These are phyloP conservation scores for Boletus sp. DNA, from an alignment of 768 basidiomycete species.

Conservation along the genomic window DNA sequence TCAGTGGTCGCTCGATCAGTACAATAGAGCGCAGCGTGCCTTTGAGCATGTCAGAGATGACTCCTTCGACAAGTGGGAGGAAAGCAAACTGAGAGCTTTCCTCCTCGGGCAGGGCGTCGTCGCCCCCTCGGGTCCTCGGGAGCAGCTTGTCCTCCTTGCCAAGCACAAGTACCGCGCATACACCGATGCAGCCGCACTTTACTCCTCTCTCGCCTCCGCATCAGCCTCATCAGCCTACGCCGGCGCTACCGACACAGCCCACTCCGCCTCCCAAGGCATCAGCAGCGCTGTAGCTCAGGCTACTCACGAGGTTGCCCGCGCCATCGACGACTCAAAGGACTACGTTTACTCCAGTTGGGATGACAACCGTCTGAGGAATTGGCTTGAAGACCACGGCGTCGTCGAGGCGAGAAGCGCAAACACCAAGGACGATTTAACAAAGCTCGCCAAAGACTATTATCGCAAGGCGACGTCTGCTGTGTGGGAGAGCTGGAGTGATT, in stretches of 20 bases:
- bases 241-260: constrained; percentile 35
- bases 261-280: constrained; percentile 40
- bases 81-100: constrained; percentile 76
- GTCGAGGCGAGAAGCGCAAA: constrained; percentile 54
- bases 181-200: constrained; percentile 56
- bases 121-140: constrained; percentile 72
- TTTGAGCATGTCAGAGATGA: constrained; percentile 59
- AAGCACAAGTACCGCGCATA: constrained; percentile 67
- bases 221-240: constrained; percentile 53
- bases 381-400: constrained; percentile 73
- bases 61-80: constrained; percentile 81
- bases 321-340: constrained; percentile 74
- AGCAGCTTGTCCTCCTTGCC: constrained; percentile 77
- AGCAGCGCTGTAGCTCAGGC: constrained; percentile 50
- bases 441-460: constrained; percentile 69
- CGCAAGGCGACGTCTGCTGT: constrained; percentile 57
- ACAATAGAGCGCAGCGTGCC: constrained; percentile 56
- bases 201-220: constrained; percentile 47
- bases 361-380: constrained; percentile 67
- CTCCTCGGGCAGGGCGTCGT: constrained; percentile 87
- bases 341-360: constrained; percentile 91
- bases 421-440: constrained; percentile 65
- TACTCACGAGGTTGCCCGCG: constrained; percentile 46
- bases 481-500: constrained; percentile 87
- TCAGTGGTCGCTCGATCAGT: constrained; percentile 63